A percentile compares a stretch with the other conserved stretches of the same genome.
These are phyloP conservation scores for Eucalyptus globulus DNA, from an alignment of 345 rosid species.

Conservation along the genomic window DNA sequence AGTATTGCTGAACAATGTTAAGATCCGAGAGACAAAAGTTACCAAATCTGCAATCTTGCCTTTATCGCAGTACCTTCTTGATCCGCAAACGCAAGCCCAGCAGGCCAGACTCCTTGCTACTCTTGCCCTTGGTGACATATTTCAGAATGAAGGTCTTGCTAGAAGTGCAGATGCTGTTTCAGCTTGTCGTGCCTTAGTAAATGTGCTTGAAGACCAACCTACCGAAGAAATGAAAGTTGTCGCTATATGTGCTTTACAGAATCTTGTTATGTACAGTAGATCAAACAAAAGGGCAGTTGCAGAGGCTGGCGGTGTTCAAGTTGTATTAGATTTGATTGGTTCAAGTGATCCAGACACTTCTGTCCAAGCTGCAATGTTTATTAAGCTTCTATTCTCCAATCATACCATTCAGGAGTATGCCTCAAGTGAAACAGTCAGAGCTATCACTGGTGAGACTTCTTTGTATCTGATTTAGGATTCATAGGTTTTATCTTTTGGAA, in stretches of 20 bases:
- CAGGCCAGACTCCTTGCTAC: conserved; percentile 89
- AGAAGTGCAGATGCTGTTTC: conserved; percentile 90
- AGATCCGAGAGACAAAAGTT: conserved; percentile 88
- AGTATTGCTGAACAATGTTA: conserved; percentile 89
- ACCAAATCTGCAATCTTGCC: conserved; percentile 89
- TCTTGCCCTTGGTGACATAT: conserved; percentile 94
- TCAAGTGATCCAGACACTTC: conserved; percentile 96
- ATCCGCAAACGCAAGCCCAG: conserved; percentile 98
- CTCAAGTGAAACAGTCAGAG: conserved; percentile 95
- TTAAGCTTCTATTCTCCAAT: conserved; percentile 91
- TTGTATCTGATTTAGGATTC: background rate
- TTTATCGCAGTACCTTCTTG: conserved; percentile 88
- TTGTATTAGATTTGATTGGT: conserved; percentile 83
- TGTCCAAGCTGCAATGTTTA: conserved; percentile 95
- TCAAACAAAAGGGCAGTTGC: conserved; percentile 99
- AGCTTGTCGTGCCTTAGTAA: conserved; percentile 96
- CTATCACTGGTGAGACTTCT: conserved; percentile 78
- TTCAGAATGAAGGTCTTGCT: conserved; percentile 95
- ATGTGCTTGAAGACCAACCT: conserved; percentile 97
- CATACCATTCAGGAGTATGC: conserved; percentile 99
- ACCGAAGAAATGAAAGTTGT: conserved; percentile 99
- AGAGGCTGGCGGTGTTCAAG: conserved; percentile 99
- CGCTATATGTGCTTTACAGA: conserved; percentile 94
- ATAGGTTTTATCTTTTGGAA: background rate
- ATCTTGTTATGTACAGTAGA: conserved; percentile 91